phyloP scores from a whole-genome alignment of 306 rosid genomes.

The Inga leiocalycina region DNA sequence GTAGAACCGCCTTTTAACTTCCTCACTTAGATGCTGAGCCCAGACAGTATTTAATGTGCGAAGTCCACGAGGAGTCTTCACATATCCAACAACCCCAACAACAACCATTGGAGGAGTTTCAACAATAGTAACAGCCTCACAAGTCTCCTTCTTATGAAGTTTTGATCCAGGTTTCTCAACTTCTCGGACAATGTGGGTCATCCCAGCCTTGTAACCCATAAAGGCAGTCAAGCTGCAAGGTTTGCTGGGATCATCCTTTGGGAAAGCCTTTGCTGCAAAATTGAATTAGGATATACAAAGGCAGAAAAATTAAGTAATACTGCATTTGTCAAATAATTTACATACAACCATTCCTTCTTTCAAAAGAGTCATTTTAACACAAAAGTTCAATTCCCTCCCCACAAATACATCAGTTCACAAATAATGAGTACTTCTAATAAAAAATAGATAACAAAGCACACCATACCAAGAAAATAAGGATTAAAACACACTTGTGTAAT shows the following conservation, averaged over 20 bases:
- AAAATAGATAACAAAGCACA: background rate
- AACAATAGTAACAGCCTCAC: constrained; percentile 80
- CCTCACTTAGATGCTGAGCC: constrained; percentile 89
- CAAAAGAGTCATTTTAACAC: background rate
- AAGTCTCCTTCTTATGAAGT: constrained; percentile 83
- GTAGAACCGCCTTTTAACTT: constrained; percentile 69
- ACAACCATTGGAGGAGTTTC: constrained; percentile 80
- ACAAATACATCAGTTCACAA: background rate
- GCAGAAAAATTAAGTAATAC: background rate
- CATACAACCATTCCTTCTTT: background rate
- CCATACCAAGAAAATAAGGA: background rate
- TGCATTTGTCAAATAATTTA: background rate
- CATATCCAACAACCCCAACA: constrained; percentile 79
- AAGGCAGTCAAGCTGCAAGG: constrained; percentile 78
- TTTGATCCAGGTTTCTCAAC: constrained; percentile 90
- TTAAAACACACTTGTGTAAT: background rate
- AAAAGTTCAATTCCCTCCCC: background rate
- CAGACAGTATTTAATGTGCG: constrained; percentile 68
- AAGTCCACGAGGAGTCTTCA: constrained; percentile 69
- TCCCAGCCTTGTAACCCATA: constrained; percentile 81
- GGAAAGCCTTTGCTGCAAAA: constrained; percentile 78
- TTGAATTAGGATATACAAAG: background rate
- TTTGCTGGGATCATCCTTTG: constrained; percentile 61
- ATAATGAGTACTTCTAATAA: background rate
- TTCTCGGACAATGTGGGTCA: constrained; percentile 86